These are phyloP conservation scores for Aphanomyces invadans DNA, from an alignment of 352 stramenopile species.

Conservation along the genomic window DNA sequence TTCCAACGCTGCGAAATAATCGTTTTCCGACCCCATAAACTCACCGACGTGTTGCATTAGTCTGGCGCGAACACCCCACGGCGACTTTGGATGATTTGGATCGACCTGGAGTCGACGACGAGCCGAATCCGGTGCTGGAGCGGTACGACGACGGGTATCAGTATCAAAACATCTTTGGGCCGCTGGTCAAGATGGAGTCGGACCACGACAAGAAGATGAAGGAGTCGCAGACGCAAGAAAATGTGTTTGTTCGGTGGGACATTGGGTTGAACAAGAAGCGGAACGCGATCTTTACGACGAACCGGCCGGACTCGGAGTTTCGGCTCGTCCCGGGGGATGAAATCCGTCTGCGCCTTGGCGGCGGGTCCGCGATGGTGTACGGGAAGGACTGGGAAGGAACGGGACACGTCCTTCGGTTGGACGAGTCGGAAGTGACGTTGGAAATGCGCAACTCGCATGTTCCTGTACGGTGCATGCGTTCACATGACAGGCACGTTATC, in stretches of 20 bases:
- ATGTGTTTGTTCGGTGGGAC: conserved; percentile 90
- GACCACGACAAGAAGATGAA: conserved; percentile 99
- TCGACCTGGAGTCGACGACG: conserved; percentile 86
- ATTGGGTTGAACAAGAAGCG: conserved; percentile 95
- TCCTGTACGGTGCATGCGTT: conserved; percentile 26
- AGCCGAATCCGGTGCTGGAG: conserved; percentile 74
- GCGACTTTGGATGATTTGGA: conserved; percentile 95
- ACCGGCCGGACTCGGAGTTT: conserved; percentile 80
- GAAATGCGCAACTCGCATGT: conserved; percentile 80
- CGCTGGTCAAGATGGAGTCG: conserved; percentile 99
- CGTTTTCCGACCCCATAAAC: no score
- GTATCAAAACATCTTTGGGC: conserved; percentile 99
- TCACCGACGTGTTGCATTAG: conserved; percentile 55
- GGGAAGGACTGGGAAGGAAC: conserved; percentile 90
- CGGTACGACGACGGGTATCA: conserved; percentile 99
- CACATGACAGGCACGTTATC: not conserved
- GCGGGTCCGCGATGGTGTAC: conserved; percentile 69
- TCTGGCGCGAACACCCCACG: conserved; percentile 96
- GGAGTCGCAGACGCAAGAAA: conserved; percentile 93
- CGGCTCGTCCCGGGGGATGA: conserved; percentile 95
- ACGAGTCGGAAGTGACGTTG: conserved; percentile 77
- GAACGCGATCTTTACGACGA: conserved; percentile 94
- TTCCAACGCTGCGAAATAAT: no score
- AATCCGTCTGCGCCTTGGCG: conserved; percentile 88
- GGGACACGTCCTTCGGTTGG: conserved; percentile 87